These are phyloP conservation scores for Phaeotremella skinneri DNA, from an alignment of 768 basidiomycete species.

Conservation along the genomic window DNA sequence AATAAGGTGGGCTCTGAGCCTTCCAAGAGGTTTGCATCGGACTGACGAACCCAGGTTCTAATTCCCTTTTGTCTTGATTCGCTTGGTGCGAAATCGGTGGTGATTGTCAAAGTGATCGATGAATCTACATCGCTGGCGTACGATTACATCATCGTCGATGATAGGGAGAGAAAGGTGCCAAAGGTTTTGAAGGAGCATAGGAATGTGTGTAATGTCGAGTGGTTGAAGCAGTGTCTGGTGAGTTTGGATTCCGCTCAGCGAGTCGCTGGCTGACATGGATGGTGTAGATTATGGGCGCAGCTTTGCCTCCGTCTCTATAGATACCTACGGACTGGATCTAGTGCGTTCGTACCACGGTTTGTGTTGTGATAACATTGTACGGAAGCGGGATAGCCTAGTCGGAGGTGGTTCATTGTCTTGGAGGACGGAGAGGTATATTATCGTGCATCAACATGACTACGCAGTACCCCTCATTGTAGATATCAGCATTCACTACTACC, in stretches of 20 bases:
- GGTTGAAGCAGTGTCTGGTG: constrained; percentile 50
- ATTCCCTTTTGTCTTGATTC: constrained; percentile 66
- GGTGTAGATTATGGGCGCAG: constrained; percentile 28
- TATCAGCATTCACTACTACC: neutral
- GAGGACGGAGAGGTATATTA: neutral
- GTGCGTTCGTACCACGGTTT: too few species aligned
- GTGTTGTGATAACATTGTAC: too few species aligned
- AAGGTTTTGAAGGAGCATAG: constrained; percentile 9
- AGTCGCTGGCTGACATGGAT: neutral
- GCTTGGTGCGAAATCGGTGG: constrained; percentile 70
- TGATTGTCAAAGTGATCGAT: constrained; percentile 8
- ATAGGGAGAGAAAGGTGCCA: constrained; percentile 18
- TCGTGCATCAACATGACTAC: neutral
- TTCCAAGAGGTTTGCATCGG: neutral
- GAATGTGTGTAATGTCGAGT: constrained; percentile 32
- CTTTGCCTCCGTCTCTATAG: constrained; percentile 12
- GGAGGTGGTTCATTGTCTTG: too few species aligned
- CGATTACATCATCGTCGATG: constrained; percentile 32
- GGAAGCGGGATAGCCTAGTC: too few species aligned
- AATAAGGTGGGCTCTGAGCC: constrained; percentile 18
- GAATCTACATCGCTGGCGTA: constrained; percentile 13
- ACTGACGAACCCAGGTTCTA: constrained; percentile 48
- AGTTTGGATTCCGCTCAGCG: constrained; percentile 11
- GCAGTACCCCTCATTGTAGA: neutral
- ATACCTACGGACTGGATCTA: neutral